Conservation (phyloP, 2,329 filamentous ascomycete species). For the Calonectria multiphialidica region DNA sequence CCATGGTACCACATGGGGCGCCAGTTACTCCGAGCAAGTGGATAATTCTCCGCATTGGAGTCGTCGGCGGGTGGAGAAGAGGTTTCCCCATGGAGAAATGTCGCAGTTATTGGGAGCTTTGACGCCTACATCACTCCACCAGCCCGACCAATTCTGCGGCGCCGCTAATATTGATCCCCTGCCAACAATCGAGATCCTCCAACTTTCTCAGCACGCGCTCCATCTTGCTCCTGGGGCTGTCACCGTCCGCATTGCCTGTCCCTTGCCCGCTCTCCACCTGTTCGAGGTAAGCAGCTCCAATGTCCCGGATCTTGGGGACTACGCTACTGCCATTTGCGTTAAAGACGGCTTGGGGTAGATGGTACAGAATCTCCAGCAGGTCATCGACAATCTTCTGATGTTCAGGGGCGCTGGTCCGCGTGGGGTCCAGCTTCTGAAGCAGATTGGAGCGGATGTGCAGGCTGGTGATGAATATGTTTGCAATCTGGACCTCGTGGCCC, state of each 20-base stretch:
- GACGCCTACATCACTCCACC: neutral
- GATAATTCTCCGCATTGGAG: constrained; percentile 2
- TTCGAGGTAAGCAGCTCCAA: constrained; percentile 50
- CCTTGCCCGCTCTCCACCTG: constrained; percentile 36
- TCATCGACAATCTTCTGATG: constrained; percentile 51
- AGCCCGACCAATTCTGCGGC: neutral
- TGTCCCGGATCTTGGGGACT: constrained; percentile 53
- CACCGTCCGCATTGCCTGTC: constrained; percentile 12
- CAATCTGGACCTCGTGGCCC: constrained; percentile 52
- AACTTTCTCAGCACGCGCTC: constrained; percentile 45
- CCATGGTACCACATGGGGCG: constrained; percentile 7
- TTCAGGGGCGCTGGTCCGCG: constrained; percentile 29
- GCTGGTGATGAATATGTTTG: constrained; percentile 52
- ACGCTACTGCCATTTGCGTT: constrained; percentile 49
- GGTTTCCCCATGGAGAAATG: constrained; percentile 16
- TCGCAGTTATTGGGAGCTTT: constrained; percentile 15
- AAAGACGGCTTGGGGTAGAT: constrained; percentile 48
- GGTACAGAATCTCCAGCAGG: constrained; percentile 50
- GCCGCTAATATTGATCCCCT: constrained; percentile 30
- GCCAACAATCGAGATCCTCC: constrained; percentile 49
- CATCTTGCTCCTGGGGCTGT: constrained; percentile 38
- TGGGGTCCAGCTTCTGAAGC: constrained; percentile 46
- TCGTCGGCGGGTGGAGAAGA: constrained; percentile 1
- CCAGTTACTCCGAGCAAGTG: neutral
- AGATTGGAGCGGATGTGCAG: constrained; percentile 52